Percentiles rank a stretch among this genome's conserved stretches.
These are phyloP conservation scores for Trichoderma koningii DNA, from an alignment of 2,329 filamentous ascomycete genomes.

Conservation along the genomic window DNA sequence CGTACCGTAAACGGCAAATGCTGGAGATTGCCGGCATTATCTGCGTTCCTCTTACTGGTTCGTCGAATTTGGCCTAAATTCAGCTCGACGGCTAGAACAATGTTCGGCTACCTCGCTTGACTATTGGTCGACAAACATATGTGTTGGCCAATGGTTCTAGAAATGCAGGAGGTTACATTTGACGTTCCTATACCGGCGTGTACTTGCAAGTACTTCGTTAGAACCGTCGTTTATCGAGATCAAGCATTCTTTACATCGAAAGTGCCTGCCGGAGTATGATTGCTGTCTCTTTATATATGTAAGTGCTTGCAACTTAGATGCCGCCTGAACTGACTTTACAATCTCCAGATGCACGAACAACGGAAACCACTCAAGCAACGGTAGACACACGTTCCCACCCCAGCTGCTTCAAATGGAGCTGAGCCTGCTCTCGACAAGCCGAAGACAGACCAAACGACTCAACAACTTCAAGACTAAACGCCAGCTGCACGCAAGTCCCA, in stretches of 20 bases:
- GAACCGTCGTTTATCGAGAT: too few relatives aligned
- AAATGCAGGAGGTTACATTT: neutral
- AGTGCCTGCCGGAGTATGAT: too few relatives aligned
- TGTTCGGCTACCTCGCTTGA: slow-evolving; percentile 10
- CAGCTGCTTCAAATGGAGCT: neutral
- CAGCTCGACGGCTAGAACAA: neutral
- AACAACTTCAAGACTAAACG: slow-evolving; percentile 13
- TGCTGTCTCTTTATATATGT: too few relatives aligned
- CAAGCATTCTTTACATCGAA: too few relatives aligned
- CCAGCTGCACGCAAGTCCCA: slow-evolving; percentile 10
- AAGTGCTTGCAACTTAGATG: too few relatives aligned
- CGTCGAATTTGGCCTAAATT: neutral
- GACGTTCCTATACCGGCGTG: neutral
- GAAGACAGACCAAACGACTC: slow-evolving; percentile 9
- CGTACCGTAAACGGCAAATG: neutral
- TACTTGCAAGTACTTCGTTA: too few relatives aligned
- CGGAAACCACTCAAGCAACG: neutral
- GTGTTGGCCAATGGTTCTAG: too few relatives aligned
- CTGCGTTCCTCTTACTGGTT: neutral
- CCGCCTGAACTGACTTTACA: too few relatives aligned
- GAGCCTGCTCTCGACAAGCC: neutral
- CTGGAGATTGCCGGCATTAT: neutral
- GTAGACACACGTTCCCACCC: neutral
- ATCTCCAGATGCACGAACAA: too few relatives aligned
- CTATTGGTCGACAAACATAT: slow-evolving; percentile 4